Evolutionary conservation across 2,329 filamentous ascomycete species (phyloP).

Genomic region (Fusarium veterinarium): DNA sequence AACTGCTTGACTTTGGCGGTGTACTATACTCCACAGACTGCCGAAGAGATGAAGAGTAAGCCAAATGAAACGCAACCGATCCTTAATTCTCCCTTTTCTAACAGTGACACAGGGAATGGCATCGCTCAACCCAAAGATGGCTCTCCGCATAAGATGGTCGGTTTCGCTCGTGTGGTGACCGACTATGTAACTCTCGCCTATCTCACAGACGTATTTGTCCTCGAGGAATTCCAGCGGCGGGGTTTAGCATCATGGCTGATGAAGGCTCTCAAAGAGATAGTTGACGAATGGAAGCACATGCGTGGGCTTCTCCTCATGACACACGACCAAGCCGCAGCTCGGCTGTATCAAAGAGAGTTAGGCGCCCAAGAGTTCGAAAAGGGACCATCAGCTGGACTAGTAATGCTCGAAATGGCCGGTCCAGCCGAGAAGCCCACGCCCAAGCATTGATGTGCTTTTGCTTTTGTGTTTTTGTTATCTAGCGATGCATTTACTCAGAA

Average conservation of each 20-base stretch:
- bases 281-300: slow-evolving; percentile 68
- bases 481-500: slow-evolving; percentile 35
- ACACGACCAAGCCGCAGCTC: slow-evolving; percentile 52
- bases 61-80: neutral
- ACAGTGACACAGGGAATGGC: slow-evolving; percentile 46
- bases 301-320: slow-evolving; percentile 69
- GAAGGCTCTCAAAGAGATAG: slow-evolving; percentile 66
- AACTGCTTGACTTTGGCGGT: slow-evolving; percentile 71
- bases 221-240: slow-evolving; percentile 67
- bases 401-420: slow-evolving; percentile 56
- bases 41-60: slow-evolving; percentile 54
- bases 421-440: slow-evolving; percentile 51
- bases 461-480: slow-evolving; percentile 24
- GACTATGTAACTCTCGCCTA: slow-evolving; percentile 77
- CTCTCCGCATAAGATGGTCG: slow-evolving; percentile 52
- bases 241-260: slow-evolving; percentile 76
- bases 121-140: slow-evolving; percentile 47
- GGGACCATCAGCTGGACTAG: slow-evolving; percentile 53
- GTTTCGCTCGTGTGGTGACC: slow-evolving; percentile 69
- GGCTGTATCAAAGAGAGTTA: slow-evolving; percentile 61
- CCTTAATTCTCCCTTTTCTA: neutral
- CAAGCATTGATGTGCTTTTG: slow-evolving; percentile 40
- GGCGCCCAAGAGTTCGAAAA: slow-evolving; percentile 59
- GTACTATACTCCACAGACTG: slow-evolving; percentile 58
- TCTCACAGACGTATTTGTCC: slow-evolving; percentile 74